Evolutionary conservation across 352 stramenopile species (phyloP), one percentile per base, ranked within the genome.

Genomic region (Albugo laibachii): DNA sequence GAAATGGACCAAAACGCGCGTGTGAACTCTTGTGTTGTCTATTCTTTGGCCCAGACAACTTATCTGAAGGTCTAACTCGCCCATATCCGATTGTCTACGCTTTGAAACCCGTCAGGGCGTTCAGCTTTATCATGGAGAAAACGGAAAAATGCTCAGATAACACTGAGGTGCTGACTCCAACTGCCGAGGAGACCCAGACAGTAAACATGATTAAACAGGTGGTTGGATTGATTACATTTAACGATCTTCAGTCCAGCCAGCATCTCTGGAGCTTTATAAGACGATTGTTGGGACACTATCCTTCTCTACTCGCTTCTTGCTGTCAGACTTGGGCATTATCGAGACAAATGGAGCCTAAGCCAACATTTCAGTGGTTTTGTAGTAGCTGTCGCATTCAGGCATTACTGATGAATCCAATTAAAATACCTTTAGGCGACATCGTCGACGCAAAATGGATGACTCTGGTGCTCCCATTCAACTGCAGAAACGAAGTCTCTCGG

Each of bases 401-500:
- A 34, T 43, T 86, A 34, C 55, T 92, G 11, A 59, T 62, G 1
- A 71, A 57, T 16, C 61, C 75, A 2, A 43, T 43, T 24, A 3
- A 43, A 43, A 24, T 24, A 43, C 16, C 38, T 43, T 8, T 19
- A 10, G 38, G 8, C 16, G 38, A 10, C 8, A 43, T 3, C 8
- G 8, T 24, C 16, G 8, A 43, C 16, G 8, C 72, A 13, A 54
- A 78, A 14, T 47, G 57, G 3, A 34, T 92, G 11, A 64, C 67
- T 2, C 66, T 92, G 14, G 62, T 92, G 13, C 52, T 79, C 21
- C 79, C 79, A 12, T 53, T 77, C 24, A 83, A 58, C 24, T 79
- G 69, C 31, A 68, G 66, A 15, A 92, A 89, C 49, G 79, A 86
- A 46, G 64, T 92, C 1, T 84, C 76, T 8, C 76, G 78, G 20